Base-by-base conservation (phyloP, 2,329 filamentous ascomycete species). In the Paramyrothecium sp. region DNA sequence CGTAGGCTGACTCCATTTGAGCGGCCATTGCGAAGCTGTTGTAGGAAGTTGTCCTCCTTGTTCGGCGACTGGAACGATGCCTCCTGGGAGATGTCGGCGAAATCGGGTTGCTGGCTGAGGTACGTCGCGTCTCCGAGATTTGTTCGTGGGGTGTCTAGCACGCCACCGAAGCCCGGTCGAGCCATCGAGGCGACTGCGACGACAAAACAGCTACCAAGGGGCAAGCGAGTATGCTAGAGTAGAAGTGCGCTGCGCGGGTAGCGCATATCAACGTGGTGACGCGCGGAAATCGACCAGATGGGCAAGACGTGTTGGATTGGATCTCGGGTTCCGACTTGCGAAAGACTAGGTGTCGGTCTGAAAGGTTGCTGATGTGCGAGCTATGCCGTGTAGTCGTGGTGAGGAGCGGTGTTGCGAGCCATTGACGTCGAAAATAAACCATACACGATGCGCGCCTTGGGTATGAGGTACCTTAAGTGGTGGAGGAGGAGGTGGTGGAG, bases 91-190 rank as follows among this genome's bases (percentile, higher is more conserved):
- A 94, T 87, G 66, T 96, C 92, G 58, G 70, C 73, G 69, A 96
- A 87, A 69, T 92, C 88, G 65, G 87, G 77, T 75, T 83, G 75
- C 74, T 86, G 79, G 73, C 77, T 86, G 61, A 96, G 80, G 73
- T 89, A 94, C 63, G 92, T 96, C 74, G 87, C 87, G 82, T 97
- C 92, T 69, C 89, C 92, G 64, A 88, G 75, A 69, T 92, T 90
- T 60, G 92, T 96, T 71, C 89, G 89, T 68, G 94, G 94, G 66
- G 93, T 96, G 75, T 95, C 90, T 75, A 96, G 83, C 69, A 81
- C 82, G 71, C 75, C 81, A 71, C 76, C 81, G 65, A 80, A 82
- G 69, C 87, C 88, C 46, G 84, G 83, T 62, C 84, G 82, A 58
- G 82, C 84, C 88, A 91, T 91, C 65, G 67, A 63, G 65, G 63